A percentile compares a stretch with the other conserved stretches of the same genome.
Conservation (phyloP, 176 grass and related monocot species). For the Sorghum bicolor region Sorghum_bicolor_NCBIv3 NC_012874.2:7350001-7350500, state of each 20-base stretch:
- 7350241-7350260: conserved; percentile 68
- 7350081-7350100: conserved; percentile 39
- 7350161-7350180: background rate
- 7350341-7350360: background rate
- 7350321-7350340: background rate
- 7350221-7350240: conserved; percentile 79
- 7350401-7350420: background rate
- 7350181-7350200: background rate
- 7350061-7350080: conserved; percentile 54
- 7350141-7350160: background rate
- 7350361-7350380: background rate
- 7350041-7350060: conserved; percentile 67
- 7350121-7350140: background rate
- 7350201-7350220: conserved; percentile 32
- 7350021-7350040: conserved; percentile 29
- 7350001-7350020: background rate
- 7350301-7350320: conserved; percentile 37
- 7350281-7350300: conserved; percentile 32
- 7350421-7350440: background rate
- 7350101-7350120: background rate
- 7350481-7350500: background rate
- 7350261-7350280: conserved; percentile 41
- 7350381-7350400: background rate
- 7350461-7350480: background rate
- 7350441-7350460: background rate